These are phyloP conservation scores for Hortaea werneckii DNA, from an alignment of 2,329 filamentous ascomycete genomes.

Conservation along the genomic window DNA sequence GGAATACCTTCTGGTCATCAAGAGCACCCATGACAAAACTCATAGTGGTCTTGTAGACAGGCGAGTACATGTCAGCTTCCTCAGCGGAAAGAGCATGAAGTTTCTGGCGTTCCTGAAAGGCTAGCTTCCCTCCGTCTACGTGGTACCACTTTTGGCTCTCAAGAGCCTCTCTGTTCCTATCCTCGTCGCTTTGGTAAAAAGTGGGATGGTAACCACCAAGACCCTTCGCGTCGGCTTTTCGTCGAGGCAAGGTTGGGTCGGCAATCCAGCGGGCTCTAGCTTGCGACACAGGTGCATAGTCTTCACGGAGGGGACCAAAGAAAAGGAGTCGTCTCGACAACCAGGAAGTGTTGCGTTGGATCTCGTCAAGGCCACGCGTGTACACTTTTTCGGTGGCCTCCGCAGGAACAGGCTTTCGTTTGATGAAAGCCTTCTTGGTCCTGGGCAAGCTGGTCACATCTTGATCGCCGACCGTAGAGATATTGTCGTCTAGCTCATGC, in stretches of 20 bases:
- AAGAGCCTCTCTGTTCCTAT: slow-evolving; percentile 22
- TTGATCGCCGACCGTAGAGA: slow-evolving; percentile 14
- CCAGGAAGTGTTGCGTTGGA: neutral
- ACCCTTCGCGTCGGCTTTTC: slow-evolving; percentile 16
- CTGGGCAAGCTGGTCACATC: neutral
- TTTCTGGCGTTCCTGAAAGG: slow-evolving; percentile 34
- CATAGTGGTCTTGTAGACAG: slow-evolving; percentile 10
- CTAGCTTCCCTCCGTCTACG: slow-evolving; percentile 28
- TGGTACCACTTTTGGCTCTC: slow-evolving; percentile 45
- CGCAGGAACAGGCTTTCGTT: neutral
- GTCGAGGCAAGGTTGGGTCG: slow-evolving; percentile 43
- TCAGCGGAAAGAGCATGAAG: slow-evolving; percentile 25
- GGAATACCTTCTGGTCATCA: slow-evolving; percentile 33
- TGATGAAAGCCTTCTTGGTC: neutral
- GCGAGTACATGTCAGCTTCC: slow-evolving; percentile 35
- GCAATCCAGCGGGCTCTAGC: slow-evolving; percentile 42
- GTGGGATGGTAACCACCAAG: slow-evolving; percentile 32
- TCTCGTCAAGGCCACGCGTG: neutral
- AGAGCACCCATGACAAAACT: slow-evolving; percentile 43
- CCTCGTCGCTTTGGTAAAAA: slow-evolving; percentile 30
- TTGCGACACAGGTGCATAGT: slow-evolving; percentile 38
- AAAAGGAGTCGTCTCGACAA: slow-evolving; percentile 26
- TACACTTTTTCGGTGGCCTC: neutral
- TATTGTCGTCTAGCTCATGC: slow-evolving; percentile 24
- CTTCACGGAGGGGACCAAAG: slow-evolving; percentile 42